phyloP scores from a whole-genome alignment of 371 early-diverging fungal species.

The Parasitella parasitica region DNA sequence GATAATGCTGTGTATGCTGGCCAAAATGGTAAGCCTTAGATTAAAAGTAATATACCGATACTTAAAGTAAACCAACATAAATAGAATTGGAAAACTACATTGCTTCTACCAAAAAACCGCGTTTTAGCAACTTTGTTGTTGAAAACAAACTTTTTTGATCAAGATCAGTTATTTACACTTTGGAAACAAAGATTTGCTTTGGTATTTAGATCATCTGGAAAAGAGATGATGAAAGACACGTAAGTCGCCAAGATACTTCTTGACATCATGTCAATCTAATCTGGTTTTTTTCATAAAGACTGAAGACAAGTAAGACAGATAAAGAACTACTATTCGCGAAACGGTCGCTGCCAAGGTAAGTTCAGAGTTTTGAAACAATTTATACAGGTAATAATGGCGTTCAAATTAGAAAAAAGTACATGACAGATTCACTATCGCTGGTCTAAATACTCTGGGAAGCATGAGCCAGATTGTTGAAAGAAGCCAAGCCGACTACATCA shows the following conservation, averaged over 20 bases:
- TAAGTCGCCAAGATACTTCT: constrained; percentile 13
- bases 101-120: constrained; percentile 10
- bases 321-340: too few species aligned
- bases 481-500: too few species aligned
- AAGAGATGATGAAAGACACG: constrained; percentile 13
- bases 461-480: constrained; percentile 3
- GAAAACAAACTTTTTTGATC: constrained; percentile 11
- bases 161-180: constrained; percentile 8
- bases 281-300: constrained; percentile 2
- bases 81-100: constrained; percentile 10
- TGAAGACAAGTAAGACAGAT: too few species aligned
- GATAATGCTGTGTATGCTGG: too few species aligned
- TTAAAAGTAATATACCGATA: too few species aligned
- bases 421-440: constrained; percentile 5
- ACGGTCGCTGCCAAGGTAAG: too few species aligned
- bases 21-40: too few species aligned
- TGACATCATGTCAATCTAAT: constrained; percentile 12
- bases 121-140: constrained; percentile 15
- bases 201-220: constrained; percentile 7
- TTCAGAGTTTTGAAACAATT: too few species aligned
- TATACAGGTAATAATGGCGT: too few species aligned
- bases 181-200: constrained; percentile 16
- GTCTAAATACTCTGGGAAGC: constrained; percentile 3
- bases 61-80: constrained; percentile 13
- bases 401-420: constrained; percentile 8